These are phyloP conservation scores for Musa troglodytarum DNA, from an alignment of 176 grass and related monocot species.

Conservation along the genomic window DNA sequence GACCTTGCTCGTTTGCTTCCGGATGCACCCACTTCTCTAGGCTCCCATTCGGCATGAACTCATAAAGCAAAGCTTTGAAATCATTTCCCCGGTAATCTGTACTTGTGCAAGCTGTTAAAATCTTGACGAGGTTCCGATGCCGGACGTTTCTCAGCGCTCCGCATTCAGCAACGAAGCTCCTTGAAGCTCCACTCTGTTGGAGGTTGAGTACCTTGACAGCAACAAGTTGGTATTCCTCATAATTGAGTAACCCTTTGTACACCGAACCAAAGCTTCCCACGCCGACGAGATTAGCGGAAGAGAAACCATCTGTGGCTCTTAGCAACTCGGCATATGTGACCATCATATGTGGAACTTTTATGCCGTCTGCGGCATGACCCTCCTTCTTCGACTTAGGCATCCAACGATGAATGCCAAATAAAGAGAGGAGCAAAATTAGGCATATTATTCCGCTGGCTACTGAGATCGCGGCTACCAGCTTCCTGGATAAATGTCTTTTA, in stretches of 20 bases:
- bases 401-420: neutral
- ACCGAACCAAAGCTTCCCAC: conserved; percentile 34
- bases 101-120: conserved; percentile 37
- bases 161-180: conserved; percentile 39
- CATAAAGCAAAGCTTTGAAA: conserved; percentile 47
- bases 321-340: conserved; percentile 35
- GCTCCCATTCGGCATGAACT: conserved; percentile 40
- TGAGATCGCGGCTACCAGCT: neutral
- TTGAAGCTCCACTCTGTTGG: conserved; percentile 26
- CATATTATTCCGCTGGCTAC: conserved; percentile 5
- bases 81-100: conserved; percentile 33
- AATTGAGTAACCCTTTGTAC: conserved; percentile 28
- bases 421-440: conserved; percentile 11
- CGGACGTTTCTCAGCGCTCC: conserved; percentile 28
- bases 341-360: conserved; percentile 10
- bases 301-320: conserved; percentile 36
- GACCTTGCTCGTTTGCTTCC: conserved; percentile 1
- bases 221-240: conserved; percentile 10
- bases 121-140: conserved; percentile 39
- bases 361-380: neutral
- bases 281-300: conserved; percentile 23
- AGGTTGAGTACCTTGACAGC: conserved; percentile 48
- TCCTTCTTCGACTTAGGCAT: conserved; percentile 2
- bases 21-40: conserved; percentile 31
- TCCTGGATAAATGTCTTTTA: neutral